Percentiles rank a stretch among this genome's conserved stretches.
These are phyloP conservation scores for Polymyxa betae DNA, from an alignment of 208 protist species.

Conservation along the genomic window DNA sequence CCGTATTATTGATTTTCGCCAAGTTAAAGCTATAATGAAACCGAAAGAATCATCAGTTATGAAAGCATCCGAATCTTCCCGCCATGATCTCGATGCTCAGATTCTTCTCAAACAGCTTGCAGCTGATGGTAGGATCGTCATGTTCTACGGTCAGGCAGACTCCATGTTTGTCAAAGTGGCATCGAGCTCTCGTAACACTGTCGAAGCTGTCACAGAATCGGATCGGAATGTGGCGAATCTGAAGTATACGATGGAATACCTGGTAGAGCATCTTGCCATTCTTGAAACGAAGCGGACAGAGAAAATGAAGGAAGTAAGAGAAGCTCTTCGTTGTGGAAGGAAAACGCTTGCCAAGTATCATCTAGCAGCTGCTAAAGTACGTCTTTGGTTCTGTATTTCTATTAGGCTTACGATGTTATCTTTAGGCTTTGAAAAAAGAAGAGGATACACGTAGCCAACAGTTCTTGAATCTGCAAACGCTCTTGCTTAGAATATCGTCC, in stretches of 20 bases:
- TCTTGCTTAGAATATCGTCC: constrained; percentile 1
- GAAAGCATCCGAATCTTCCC: background rate
- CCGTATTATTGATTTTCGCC: background rate
- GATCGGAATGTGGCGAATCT: background rate
- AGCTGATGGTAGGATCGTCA: background rate
- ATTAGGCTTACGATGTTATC: background rate
- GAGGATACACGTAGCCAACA: background rate
- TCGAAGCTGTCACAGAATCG: background rate
- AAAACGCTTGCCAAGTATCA: constrained; percentile 13
- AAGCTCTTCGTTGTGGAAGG: background rate
- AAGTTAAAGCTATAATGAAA: background rate
- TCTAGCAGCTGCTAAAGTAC: background rate
- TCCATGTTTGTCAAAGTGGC: background rate
- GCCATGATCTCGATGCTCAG: background rate
- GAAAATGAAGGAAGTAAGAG: background rate
- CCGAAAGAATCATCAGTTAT: background rate
- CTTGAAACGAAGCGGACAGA: background rate
- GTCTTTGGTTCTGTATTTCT: background rate
- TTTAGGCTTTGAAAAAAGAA: background rate
- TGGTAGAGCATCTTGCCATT: background rate
- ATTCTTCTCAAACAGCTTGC: background rate
- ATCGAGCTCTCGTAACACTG: background rate
- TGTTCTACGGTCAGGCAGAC: background rate
- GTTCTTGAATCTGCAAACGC: background rate
- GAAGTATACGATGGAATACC: constrained; percentile 12